These are phyloP conservation scores for Pythium scleroteichum DNA, from an alignment of 352 stramenopile genomes.

Conservation along the genomic window DNA sequence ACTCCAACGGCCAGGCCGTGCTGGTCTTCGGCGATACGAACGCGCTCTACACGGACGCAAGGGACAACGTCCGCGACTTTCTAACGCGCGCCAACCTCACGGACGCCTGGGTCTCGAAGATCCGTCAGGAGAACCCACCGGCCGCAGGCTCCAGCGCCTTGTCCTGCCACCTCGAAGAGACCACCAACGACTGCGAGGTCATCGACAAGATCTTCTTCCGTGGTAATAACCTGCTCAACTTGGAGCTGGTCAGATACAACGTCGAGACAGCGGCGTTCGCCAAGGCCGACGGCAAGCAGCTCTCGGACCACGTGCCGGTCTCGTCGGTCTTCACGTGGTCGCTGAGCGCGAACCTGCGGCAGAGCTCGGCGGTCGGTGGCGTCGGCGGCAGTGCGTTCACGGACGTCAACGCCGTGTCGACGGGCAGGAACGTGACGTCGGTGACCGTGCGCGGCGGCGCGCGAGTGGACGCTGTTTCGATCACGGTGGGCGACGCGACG, in stretches of 20 bases:
- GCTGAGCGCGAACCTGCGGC: conserved; percentile 26
- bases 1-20: conserved; percentile 42
- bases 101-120: conserved; percentile 46
- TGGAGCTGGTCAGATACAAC: conserved; percentile 41
- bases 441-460: conserved; percentile 31
- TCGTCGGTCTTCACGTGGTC: conserved; percentile 41
- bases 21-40: conserved; percentile 58
- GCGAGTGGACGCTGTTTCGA: conserved; percentile 42
- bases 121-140: conserved; percentile 35
- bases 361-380: conserved; percentile 41
- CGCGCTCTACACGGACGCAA: conserved; percentile 46
- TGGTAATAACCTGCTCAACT: conserved; percentile 30
- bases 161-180: conserved; percentile 34
- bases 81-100: conserved; percentile 30
- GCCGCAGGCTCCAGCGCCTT: conserved; percentile 37
- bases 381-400: conserved; percentile 40
- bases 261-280: conserved; percentile 47
- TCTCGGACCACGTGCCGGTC: conserved; percentile 54
- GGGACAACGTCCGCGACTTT: conserved; percentile 43
- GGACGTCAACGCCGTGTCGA: conserved; percentile 27
- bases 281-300: conserved; percentile 30
- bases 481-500: conserved; percentile 24
- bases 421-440: conserved; percentile 31
- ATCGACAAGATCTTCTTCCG: conserved; percentile 68
- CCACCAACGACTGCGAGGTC: conserved; percentile 49